These are phyloP conservation scores for Cyclotella cryptica DNA, from an alignment of 108 stramenopile species.

Conservation along the genomic window DNA sequence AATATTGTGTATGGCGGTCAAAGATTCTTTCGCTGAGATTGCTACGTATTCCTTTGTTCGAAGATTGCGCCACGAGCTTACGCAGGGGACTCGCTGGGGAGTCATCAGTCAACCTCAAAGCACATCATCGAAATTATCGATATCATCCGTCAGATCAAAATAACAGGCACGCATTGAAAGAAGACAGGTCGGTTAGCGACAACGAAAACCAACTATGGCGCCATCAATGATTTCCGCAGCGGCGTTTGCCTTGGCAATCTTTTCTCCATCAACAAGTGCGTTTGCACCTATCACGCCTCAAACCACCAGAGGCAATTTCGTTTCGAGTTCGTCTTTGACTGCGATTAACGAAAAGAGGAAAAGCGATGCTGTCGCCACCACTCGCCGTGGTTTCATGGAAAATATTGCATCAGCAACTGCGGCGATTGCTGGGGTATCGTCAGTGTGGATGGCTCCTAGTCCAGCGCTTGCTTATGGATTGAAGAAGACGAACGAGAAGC, in stretches of 20 bases:
- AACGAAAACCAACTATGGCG: constrained; percentile 4
- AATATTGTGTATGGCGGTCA: background rate
- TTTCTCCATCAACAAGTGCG: background rate
- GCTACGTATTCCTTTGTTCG: background rate
- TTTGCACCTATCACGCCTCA: constrained; percentile 6
- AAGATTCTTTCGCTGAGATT: background rate
- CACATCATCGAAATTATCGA: background rate
- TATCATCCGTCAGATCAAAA: background rate
- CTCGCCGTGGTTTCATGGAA: constrained; percentile 75
- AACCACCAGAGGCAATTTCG: background rate
- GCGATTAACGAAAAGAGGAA: background rate
- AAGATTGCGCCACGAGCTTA: background rate
- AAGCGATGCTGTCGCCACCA: constrained; percentile 12
- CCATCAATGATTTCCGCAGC: constrained; percentile 2
- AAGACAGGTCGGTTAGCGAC: background rate
- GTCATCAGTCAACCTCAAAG: background rate
- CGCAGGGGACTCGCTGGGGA: no score
- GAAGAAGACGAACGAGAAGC: constrained; percentile 78
- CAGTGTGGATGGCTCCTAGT: constrained; percentile 55
- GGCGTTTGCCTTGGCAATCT: constrained; percentile 4
- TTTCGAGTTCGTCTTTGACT: constrained; percentile 25
- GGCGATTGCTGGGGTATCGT: constrained; percentile 52
- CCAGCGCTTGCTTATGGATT: constrained; percentile 76
- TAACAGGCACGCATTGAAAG: background rate
- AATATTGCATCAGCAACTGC: constrained; percentile 58